phyloP scores from a whole-genome alignment of 2,329 filamentous ascomycete genomes.

The Aspergillus neoniger region DNA sequence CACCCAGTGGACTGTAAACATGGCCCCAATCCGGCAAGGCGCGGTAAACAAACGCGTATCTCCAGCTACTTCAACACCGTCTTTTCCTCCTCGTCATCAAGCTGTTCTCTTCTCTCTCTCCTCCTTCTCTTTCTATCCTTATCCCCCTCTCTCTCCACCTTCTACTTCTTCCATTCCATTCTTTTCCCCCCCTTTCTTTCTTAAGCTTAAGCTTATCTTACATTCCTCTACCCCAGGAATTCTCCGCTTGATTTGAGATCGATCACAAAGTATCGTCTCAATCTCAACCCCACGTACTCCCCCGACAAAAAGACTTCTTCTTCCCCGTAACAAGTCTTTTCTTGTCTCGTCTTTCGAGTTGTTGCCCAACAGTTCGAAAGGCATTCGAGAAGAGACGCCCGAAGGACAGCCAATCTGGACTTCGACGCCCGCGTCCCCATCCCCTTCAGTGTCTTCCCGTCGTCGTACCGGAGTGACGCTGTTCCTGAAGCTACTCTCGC shows the following conservation, averaged over 20 bases:
- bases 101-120: conserved; percentile 9
- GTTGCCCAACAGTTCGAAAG: conserved; percentile 49
- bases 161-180: conserved; percentile 21
- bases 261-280: conserved; percentile 23
- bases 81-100: conserved; percentile 12
- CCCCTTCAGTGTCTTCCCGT: conserved; percentile 99
- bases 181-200: conserved; percentile 11
- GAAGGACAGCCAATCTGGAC: conserved; percentile 95
- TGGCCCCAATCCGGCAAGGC: conserved; percentile 20
- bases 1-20: background rate
- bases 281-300: conserved; percentile 16
- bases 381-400: conserved; percentile 70
- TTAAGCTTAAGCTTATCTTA: conserved; percentile 25
- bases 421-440: conserved; percentile 99
- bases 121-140: conserved; percentile 8
- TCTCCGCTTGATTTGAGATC: conserved; percentile 26
- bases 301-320: conserved; percentile 42
- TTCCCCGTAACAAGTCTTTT: conserved; percentile 45
- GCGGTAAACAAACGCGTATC: conserved; percentile 25
- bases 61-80: conserved; percentile 14
- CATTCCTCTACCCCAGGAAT: conserved; percentile 23
- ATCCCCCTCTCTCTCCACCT: conserved; percentile 10
- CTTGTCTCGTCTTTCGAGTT: conserved; percentile 52
- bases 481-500: conserved; percentile 67
- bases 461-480: conserved; percentile 83